These are phyloP conservation scores for Tylopilus cervinicoccineus DNA, from an alignment of 768 basidiomycete genomes.

Conservation along the genomic window DNA sequence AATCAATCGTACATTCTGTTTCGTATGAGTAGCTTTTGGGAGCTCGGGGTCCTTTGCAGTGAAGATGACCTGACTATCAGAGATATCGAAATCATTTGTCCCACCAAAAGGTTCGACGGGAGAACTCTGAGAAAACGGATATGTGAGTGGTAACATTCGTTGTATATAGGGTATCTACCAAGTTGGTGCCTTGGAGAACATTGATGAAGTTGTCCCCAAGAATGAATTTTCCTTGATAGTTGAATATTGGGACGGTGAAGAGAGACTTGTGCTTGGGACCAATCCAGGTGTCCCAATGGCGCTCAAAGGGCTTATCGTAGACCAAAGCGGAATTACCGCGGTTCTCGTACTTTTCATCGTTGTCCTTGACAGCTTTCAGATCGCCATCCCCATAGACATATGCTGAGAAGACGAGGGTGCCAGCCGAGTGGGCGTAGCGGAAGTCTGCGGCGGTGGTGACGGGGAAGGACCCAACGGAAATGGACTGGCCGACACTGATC, in stretches of 20 bases:
- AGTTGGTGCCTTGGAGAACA: slow-evolving; percentile 60
- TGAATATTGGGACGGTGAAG: slow-evolving; percentile 60
- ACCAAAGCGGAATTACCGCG: slow-evolving; percentile 70
- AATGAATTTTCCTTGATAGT: slow-evolving; percentile 47
- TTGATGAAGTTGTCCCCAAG: slow-evolving; percentile 53
- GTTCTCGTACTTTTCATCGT: slow-evolving; percentile 69
- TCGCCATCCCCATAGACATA: slow-evolving; percentile 75
- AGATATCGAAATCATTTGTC: slow-evolving; percentile 75
- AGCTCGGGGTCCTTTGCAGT: slow-evolving; percentile 82
- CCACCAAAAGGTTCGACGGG: slow-evolving; percentile 90
- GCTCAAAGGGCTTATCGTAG: slow-evolving; percentile 62
- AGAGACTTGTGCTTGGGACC: slow-evolving; percentile 68
- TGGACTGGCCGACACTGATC: slow-evolving; percentile 35
- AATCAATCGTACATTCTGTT: slow-evolving; percentile 59
- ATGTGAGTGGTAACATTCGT: neutral
- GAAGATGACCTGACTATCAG: slow-evolving; percentile 65
- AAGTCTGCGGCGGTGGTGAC: slow-evolving; percentile 69
- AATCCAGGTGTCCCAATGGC: slow-evolving; percentile 82
- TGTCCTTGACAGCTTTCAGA: slow-evolving; percentile 59
- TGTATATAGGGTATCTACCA: slow-evolving; percentile 43
- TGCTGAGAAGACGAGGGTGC: slow-evolving; percentile 79
- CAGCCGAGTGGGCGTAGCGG: slow-evolving; percentile 52
- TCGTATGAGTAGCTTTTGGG: slow-evolving; percentile 81
- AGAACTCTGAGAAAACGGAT: slow-evolving; percentile 40
- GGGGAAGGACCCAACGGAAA: slow-evolving; percentile 61